Base-by-base conservation (phyloP, 2,329 filamentous ascomycete species). In the Fusarium clavum region DNA sequence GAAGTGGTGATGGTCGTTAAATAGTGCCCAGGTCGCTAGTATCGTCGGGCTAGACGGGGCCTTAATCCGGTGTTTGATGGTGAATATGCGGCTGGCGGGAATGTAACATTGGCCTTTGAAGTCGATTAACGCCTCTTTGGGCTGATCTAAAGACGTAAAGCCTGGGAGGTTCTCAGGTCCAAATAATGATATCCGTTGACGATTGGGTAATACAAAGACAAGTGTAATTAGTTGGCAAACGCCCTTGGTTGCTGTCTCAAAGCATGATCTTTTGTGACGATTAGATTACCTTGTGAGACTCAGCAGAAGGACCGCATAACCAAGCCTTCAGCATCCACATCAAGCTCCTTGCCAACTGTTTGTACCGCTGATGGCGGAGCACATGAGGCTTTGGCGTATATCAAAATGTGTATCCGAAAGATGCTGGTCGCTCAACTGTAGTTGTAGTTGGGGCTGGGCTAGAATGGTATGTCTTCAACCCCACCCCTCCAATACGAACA, bases 221-320 rank as follows among this genome's bases (percentile, higher is more conserved):
- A 43, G 57, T 59, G 62, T 56, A 67, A 64, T 62, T 52, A 62
- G 70, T 67, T 73, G 58, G 72, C 68, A 71, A 73, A 69, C 69
- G 55, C 71, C 64, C 38, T 72, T 73, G 51, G 47, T 52, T 59
- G 40, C 30, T 63, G 57, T 68, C 57, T 62, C 62, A 48, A 54
- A 67, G 57, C 61, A 72, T 65, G 65, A 55, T 57, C 47, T 51
- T 62, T 59, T 57, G 63, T 58, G 55, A 47, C 58, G 51, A 55
- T 49, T 61, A 59, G 60, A 63, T 67, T 61, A 62, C 65, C 52
- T 49, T 65, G 66, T 65, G 57, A 67, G 63, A 69, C 72, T 65
- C 51, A 70, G 29, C 24, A 61, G 27, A 70, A 56, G 55, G 54
- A 41, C 51, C 56, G 57, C 61, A 55, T 55, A 48, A 24, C 22